These are phyloP conservation scores for Sapria himalayana DNA, from an alignment of 345 rosid species.

Conservation along the genomic window DNA sequence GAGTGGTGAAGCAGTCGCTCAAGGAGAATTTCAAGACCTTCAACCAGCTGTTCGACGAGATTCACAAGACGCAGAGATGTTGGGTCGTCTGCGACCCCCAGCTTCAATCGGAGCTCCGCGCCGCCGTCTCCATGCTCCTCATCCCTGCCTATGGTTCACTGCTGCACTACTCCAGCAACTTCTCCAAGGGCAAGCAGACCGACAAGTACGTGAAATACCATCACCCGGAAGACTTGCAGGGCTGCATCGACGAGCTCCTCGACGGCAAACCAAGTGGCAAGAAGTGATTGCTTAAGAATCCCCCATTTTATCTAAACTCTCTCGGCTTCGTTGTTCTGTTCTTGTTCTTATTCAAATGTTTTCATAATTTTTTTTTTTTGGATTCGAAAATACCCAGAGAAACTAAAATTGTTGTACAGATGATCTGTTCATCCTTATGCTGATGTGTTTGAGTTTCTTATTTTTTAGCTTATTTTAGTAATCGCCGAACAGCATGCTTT, in stretches of 20 bases:
- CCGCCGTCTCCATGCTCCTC: slow-evolving; percentile 54
- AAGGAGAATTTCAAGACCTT: slow-evolving; percentile 85
- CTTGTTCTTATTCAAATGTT: too few species aligned
- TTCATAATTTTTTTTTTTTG: too few species aligned
- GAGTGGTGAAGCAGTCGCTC: slow-evolving; percentile 50
- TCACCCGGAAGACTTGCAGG: slow-evolving; percentile 89
- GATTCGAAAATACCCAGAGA: too few species aligned
- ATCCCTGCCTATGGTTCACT: slow-evolving; percentile 75
- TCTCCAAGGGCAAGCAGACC: slow-evolving; percentile 63
- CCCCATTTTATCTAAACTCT: too few species aligned
- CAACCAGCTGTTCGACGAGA: slow-evolving; percentile 68
- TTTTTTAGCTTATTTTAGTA: too few species aligned
- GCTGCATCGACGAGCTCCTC: slow-evolving; percentile 50
- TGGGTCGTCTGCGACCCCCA: slow-evolving; percentile 88
- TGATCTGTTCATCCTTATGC: too few species aligned
- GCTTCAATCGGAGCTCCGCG: slow-evolving; percentile 80
- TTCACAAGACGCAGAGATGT: slow-evolving; percentile 61
- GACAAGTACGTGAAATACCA: slow-evolving; percentile 71
- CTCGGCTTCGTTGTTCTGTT: too few species aligned
- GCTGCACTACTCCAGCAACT: slow-evolving; percentile 41
- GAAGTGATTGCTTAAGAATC: too few species aligned
- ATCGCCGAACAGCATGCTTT: too few species aligned
- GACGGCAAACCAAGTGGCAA: slow-evolving; percentile 56
- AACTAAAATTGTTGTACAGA: too few species aligned
- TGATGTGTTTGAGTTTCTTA: too few species aligned